phyloP scores from a whole-genome alignment of 331 rosid species.

The Quercus lobata region DNA sequence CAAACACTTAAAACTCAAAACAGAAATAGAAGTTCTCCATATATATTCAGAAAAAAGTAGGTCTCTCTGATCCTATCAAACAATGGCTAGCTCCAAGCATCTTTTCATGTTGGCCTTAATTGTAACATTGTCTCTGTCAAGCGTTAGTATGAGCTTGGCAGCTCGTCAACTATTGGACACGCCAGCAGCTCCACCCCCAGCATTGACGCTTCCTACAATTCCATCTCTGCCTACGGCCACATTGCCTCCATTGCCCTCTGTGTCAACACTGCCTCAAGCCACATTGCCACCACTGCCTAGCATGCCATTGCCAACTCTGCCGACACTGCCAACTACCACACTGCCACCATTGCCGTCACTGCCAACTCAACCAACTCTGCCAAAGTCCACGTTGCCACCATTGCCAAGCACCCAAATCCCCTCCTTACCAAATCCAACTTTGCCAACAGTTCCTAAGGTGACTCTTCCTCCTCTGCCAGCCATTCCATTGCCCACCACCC shows the following conservation, averaged over 20 bases:
- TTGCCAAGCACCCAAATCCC: conserved; percentile 17
- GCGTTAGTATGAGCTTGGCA: conserved; percentile 22
- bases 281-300: conserved; percentile 19
- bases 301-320: conserved; percentile 10
- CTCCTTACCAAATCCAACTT: conserved; percentile 21
- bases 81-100: conserved; percentile 30
- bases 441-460: conserved; percentile 18
- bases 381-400: conserved; percentile 22
- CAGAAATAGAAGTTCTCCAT: neutral
- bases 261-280: conserved; percentile 25
- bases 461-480: conserved; percentile 10
- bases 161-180: conserved; percentile 36
- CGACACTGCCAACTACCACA: conserved; percentile 2
- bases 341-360: conserved; percentile 11
- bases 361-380: conserved; percentile 14
- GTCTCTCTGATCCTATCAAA: neutral
- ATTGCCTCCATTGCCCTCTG: conserved; percentile 25
- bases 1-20: neutral
- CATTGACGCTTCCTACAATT: conserved; percentile 13
- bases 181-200: conserved; percentile 24
- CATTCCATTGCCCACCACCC: conserved; percentile 17
- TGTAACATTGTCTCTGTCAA: conserved; percentile 30
- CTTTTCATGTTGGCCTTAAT: conserved; percentile 15
- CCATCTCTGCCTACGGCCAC: conserved; percentile 29
- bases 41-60: neutral